Base-by-base conservation (phyloP, 2,329 filamentous ascomycete species). In the Cryphonectria japonica region DNA sequence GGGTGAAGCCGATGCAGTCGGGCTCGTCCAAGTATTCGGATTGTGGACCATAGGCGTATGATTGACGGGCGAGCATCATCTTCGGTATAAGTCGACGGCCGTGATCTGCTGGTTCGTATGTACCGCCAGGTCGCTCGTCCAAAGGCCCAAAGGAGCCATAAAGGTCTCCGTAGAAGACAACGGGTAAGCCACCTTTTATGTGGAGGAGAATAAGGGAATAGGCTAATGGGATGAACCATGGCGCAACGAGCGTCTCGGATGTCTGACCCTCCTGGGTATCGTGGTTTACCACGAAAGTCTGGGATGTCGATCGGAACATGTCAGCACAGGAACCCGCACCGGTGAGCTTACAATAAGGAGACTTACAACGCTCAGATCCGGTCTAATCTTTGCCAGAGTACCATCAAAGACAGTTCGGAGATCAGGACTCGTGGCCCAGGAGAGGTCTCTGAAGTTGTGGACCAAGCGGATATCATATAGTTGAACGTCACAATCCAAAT, bases 121-220 rank as follows among this genome's bases (percentile, higher is more conserved):
- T 0, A 75, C 76, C 8, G 67, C 70, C 59, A 74, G 74, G 67
- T 71, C 74, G 68, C 69, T 69, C 63, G 68, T 74, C 74, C 66
- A 71, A 72, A 66, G 78, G 79, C 22, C 81, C 84, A 61, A 81
- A 78, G 64, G 89, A 88, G 29, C 90, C 90, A 78, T 91, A 92
- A 1, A 93, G 78, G 76, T 93, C 91, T 29, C 91, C 90, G 77
- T 89, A 93, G 78, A 93, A 93, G 52, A 92, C 81, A 75, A 89
- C 92, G 0, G 91, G 91, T 39, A 88, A 85, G 26, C 90, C 90
- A 46, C 87, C 82, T 63, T 84, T 80, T 59, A 75, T 75, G n/a
- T 89, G 86, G 50, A 93, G 86, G 2, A 93, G 85, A 71, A 92
- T 92, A 54, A 93, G 82, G 1, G 89, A 83, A 78, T 93, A 92